Evolutionary conservation across 2,329 filamentous ascomycete genomes (phyloP), one percentile per base, ranked within the genome.

Genomic region (Colletotrichum zoysiae): DNA sequence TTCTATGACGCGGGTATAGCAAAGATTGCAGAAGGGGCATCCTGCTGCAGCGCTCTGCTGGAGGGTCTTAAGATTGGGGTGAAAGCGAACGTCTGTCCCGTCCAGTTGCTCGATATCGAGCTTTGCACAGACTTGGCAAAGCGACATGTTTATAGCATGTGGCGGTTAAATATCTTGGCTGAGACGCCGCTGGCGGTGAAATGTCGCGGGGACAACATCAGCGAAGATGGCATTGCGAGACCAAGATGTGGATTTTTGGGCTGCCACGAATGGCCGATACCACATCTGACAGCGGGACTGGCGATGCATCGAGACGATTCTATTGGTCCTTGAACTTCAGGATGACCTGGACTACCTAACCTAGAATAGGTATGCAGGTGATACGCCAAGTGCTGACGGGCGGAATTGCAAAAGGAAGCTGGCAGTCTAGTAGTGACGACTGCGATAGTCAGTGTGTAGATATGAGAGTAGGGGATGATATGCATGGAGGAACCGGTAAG

Each of bases 31-130:
- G 26, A 69, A 58, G 5, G 61, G 26, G 42, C 66, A 69, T 6
- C 20, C 16, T 9, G 44, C 9, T 3, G 26, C 35, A 23, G 61
- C 51, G 20, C 61, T 58, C 1, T 51, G 50, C 35, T 51, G 20
- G 6, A 65, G 61, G 1, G 66, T 46, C 12, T 56, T 33, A 1
- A 69, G 35, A 8, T 38, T 59, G 6, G 35, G 16, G 20, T 69
- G 67, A 9, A 69, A 69, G 3, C 53, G 67, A 26, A 69, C 33
- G 30, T 69, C 67, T 30, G 50, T 57, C 8, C 26, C 51, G 35
- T 38, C 42, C 35, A 42, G 23, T 18, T 53, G 23, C 16, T 69
- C 60, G 14, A 65, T 44, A 0, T 46, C 11, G 11, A 65, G 38
- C 14, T 51, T 53, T 20, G 20, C 16, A 16, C 61, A 69, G 33